phyloP scores from a whole-genome alignment of 1,139 yeast genomes.

The Ogataea hybrid region DNA sequence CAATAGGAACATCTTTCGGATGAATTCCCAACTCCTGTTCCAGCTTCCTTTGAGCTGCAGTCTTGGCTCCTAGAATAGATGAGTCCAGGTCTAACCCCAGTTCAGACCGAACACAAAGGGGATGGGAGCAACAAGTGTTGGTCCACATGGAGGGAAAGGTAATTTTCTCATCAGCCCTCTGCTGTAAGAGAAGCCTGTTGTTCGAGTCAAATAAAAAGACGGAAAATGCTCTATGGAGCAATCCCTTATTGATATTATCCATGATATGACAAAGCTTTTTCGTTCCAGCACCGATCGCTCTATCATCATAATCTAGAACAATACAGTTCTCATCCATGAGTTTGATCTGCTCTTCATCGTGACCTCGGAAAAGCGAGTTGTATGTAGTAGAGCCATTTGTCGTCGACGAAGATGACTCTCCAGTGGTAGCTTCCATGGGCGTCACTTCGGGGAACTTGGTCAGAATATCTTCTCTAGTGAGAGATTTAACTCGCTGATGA shows the following conservation, averaged over 20 bases:
- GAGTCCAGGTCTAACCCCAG: constrained; percentile 58
- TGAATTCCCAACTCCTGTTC: constrained; percentile 88
- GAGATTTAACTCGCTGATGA: constrained; percentile 51
- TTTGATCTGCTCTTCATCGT: constrained; percentile 90
- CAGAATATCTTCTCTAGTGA: constrained; percentile 50
- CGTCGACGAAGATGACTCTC: constrained; percentile 37
- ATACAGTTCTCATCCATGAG: constrained; percentile 97
- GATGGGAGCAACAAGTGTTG: constrained; percentile 98
- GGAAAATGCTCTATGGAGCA: constrained; percentile 93
- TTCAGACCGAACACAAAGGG: constrained; percentile 80
- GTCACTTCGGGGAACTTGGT: constrained; percentile 62
- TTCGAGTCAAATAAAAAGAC: constrained; percentile 84
- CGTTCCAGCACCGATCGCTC: constrained; percentile 89
- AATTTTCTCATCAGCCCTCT: constrained; percentile 93
- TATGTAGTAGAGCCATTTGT: constrained; percentile 28
- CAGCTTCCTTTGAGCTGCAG: constrained; percentile 89
- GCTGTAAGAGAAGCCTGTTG: constrained; percentile 69
- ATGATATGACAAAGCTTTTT: constrained; percentile 92
- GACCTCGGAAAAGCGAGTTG: constrained; percentile 61
- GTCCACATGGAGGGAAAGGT: constrained; percentile 98
- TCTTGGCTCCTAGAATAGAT: constrained; percentile 75
- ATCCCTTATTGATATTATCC: constrained; percentile 81
- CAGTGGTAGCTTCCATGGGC: constrained; percentile 48
- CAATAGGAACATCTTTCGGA: constrained; percentile 56
- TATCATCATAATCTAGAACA: constrained; percentile 83